Base-by-base conservation (phyloP, 2,329 filamentous ascomycete species). In the Fonsecaea monophora region DNA sequence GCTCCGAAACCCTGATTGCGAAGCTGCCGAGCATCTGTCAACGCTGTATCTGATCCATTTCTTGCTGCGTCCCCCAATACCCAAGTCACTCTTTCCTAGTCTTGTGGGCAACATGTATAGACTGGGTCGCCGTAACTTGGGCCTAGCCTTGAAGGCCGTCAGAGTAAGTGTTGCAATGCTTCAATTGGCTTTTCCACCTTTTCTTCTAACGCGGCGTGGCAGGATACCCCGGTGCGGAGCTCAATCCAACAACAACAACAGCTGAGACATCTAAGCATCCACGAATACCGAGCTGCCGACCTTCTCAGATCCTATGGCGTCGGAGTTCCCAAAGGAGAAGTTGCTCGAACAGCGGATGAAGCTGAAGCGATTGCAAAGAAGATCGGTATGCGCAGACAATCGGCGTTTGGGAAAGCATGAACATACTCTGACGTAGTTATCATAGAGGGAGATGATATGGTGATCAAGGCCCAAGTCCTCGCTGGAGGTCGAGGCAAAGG, bases 391-490 rank as follows among this genome's bases (percentile, higher is more conserved):
- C 21, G 18, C 15, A 56, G 45, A 12, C 45, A 38, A 61, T 38
- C 4, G 30, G n/a, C 30, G 45, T 34, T 15, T 30, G 7, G 13
- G 2, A 37, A 37, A 32, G 48, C 45, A 10, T 50, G 53, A 9
- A 13, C 25, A 42, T 6, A 35, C 10, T 37, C 48, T 61, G 59
- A 61, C 59, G 48, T 38, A 21, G 45, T 13, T 34, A 13, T 21
- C 66, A 25, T 75, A 85, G 90, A 87, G 74, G 87, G 87, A 76
- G 94, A 96, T 79, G 95, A 99, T 81, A 94, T 97, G 89, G 95
- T 99, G 75, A 98, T 99, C 87, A 99, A 99, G 88, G 95, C 95
- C 70, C 95, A 99, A 85, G 95, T 99, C 69, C 91, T 99, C 71
- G 95, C 95, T 70, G 95, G 95, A 83, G 95, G 95, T 73, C 91